phyloP scores from a whole-genome alignment of 1,139 yeast species.

The Torulaspora globosa region DNA sequence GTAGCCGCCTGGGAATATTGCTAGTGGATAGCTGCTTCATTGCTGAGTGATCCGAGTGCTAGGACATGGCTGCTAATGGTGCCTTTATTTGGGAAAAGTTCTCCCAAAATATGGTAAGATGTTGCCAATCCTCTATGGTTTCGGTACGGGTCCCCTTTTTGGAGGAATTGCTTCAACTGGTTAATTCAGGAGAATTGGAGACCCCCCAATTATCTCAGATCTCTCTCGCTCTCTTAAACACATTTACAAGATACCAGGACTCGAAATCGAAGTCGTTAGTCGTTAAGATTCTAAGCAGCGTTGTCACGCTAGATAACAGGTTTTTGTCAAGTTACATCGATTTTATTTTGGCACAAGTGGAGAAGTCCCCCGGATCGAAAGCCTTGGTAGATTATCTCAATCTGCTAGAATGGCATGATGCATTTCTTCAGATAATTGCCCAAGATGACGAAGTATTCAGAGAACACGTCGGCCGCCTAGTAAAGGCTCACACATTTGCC shows the following conservation, averaged over 20 bases:
- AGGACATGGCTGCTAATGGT: constrained; percentile 9
- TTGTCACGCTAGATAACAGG: constrained; percentile 38
- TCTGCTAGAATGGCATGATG: constrained; percentile 33
- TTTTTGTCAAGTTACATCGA: constrained; percentile 40
- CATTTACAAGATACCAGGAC: constrained; percentile 46
- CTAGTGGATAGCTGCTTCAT: background rate
- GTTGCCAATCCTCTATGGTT: constrained; percentile 22
- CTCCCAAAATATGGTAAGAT: constrained; percentile 20
- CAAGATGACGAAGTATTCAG: constrained; percentile 16
- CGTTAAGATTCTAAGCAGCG: constrained; percentile 39
- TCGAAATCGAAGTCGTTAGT: constrained; percentile 45
- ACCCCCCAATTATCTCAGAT: constrained; percentile 25
- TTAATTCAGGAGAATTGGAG: constrained; percentile 21
- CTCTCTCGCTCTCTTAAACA: constrained; percentile 39
- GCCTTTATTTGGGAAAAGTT: constrained; percentile 22
- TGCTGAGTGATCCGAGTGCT: background rate
- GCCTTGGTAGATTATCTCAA: constrained; percentile 33
- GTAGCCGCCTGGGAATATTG: background rate
- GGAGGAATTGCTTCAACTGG: constrained; percentile 17
- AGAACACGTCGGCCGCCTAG: constrained; percentile 16
- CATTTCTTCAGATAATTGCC: constrained; percentile 21
- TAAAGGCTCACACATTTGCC: constrained; percentile 26
- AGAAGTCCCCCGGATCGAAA: constrained; percentile 26
- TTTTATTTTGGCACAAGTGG: constrained; percentile 39
- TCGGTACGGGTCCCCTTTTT: constrained; percentile 25